phyloP scores from a whole-genome alignment of 164 flowering plant genomes.

The Nymphaea colorata region DNA sequence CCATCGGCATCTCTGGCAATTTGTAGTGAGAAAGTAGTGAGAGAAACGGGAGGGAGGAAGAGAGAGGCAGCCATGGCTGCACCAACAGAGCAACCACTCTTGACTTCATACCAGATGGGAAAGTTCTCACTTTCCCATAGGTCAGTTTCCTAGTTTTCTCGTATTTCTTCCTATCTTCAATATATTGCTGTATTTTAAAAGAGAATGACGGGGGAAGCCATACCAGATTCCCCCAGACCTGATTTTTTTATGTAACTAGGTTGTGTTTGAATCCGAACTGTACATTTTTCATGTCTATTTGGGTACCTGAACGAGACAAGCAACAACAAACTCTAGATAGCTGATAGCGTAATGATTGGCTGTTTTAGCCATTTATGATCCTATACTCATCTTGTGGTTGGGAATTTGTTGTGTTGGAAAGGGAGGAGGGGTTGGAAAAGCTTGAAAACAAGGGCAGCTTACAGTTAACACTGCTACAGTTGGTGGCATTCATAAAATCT shows the following conservation, averaged over 20 bases:
- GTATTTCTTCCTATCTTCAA: not conserved
- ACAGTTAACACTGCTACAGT: not conserved
- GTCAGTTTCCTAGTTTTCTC: not conserved
- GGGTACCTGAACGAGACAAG: too few species aligned
- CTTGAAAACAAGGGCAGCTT: not conserved
- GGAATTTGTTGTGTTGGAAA: too few species aligned
- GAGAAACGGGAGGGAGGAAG: not conserved
- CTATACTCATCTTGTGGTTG: too few species aligned
- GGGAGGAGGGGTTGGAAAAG: not conserved
- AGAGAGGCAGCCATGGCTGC: not conserved
- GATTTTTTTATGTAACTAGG: not conserved
- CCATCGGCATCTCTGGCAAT: too few species aligned
- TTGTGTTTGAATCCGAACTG: not conserved
- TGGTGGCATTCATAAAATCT: not conserved
- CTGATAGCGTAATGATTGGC: too few species aligned
- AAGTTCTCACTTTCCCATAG: constrained; percentile 7
- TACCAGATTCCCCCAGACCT: not conserved
- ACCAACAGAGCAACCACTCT: not conserved
- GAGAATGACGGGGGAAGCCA: not conserved
- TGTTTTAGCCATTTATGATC: too few species aligned
- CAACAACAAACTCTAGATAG: too few species aligned
- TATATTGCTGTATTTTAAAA: not conserved
- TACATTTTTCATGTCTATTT: too few species aligned
- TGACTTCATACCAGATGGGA: constrained; percentile 5
- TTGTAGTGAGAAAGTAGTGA: too few species aligned